Base-by-base conservation (phyloP, 2,329 filamentous ascomycete species). In the Trichophyton verrucosum region DNA sequence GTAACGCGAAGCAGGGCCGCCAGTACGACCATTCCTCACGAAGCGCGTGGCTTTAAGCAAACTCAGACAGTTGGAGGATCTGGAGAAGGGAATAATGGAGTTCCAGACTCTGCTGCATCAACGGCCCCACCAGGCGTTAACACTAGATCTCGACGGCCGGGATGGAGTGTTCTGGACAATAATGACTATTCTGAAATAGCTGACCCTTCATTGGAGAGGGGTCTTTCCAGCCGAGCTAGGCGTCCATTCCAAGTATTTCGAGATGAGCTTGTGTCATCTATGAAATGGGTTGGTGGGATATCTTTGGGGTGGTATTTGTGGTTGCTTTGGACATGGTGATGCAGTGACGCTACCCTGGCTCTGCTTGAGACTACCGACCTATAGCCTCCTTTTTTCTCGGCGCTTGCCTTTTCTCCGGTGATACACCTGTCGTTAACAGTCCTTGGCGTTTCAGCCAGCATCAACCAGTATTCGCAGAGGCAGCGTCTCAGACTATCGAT, bases 251-350 rank as follows among this genome's bases (percentile, higher is more conserved):
- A 71, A 1, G 70, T 82, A 3, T 79, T 87, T 4, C 70, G 76
- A 36, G 76, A 78, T 27, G 87, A 92, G 71, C 73, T 90, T 42
- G 80, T 78, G 73, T 80, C 77, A 7, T 85, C 82, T 51, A 67
- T 85, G 17, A 84, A 82, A 75, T 77, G 81, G 56, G 84, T 91
- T 2, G 78, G 78, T 4, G 83, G 81, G 78, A 81, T 88, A 71
- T 83, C 82, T 20, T 71, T 85, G 51, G 65, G 76, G 13, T 84
- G 85, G 71, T 94, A 88, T 78, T 77, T 78, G 33, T 88, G 84
- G 74, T 74, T 92, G 66, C 78, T 86, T 61, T 83, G 81, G 74
- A 79, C 79, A 68, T 85, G 86, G 64, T 89, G 69, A 70, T 36
- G 27, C 27, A 24, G 13, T 38, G 13, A 20, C n/a, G 51, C 51